Base-by-base conservation (phyloP, 768 basidiomycete genomes). In the Rhodotorula kratochvilovae region DNA sequence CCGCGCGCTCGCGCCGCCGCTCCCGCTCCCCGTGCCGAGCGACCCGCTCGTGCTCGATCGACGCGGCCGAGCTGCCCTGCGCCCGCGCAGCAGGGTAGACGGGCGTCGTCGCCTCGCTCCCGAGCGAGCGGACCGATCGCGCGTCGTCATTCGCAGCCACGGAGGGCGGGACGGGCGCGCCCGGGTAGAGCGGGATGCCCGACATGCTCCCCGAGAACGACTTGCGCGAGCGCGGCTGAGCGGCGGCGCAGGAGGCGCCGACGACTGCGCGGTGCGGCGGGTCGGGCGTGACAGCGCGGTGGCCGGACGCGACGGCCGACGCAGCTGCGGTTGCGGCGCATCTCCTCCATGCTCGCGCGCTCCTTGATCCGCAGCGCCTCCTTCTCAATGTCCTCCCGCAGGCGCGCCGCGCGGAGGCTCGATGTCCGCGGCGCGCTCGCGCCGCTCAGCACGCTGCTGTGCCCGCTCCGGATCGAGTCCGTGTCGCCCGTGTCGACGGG, bases 301-400 rank as follows among this genome's bases (percentile, higher is more conserved):
- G n/a, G 31, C 46, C 46, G 15, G 46, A 31, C 5, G 33, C 46
- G 19, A 62, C 23, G 10, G 33, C 48, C 35, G 51, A 35, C 19
- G 67, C 50, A n/a, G 42, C 39, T 19, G 53, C 43, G 2, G 33
- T n/a, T 43, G 29, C 50, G 55, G 21, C 31, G 29, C 21, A 62
- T 1, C 33, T 67, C 66, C 19, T 69, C 72, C 16, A 33, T 11
- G 48, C 65, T 70, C 45, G 60, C 51, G 13, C 58, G 51, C 54
- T 61, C 55, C 25, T 60, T 59, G 35, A 74, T 57, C 33, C 59
- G 55, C 42, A 54, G 61, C 25, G 69, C 69, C 31, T 67, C 67
- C 33, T 36, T 39, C 55, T 74, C 69, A 23, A 74, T 74, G 31
- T 74, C 73, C 42, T 67, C 59, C 25, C 73, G n/a, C n/a, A 74